These are phyloP conservation scores for Verticillium isaacii DNA, from an alignment of 2,329 filamentous ascomycete species.

Conservation along the genomic window DNA sequence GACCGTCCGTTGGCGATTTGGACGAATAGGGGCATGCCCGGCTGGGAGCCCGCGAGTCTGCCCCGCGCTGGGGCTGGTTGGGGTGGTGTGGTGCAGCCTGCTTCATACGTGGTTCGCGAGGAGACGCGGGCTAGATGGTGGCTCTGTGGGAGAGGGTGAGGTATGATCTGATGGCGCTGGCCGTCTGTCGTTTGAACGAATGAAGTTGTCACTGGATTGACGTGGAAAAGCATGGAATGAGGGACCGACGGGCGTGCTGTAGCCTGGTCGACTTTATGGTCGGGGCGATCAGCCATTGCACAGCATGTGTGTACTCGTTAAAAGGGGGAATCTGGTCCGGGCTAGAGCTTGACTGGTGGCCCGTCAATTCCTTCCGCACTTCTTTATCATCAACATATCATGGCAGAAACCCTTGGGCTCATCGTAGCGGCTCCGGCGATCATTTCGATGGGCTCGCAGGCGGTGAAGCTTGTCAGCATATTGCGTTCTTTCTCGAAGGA, in stretches of 20 bases:
- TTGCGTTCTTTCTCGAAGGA: background rate
- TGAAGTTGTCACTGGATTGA: too few relatives aligned
- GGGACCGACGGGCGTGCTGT: too few relatives aligned
- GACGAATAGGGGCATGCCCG: background rate
- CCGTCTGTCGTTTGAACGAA: background rate
- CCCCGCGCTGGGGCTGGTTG: background rate
- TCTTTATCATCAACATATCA: background rate
- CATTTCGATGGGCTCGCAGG: background rate
- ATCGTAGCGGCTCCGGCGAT: background rate
- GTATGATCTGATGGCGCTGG: too few relatives aligned
- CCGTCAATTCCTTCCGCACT: too few relatives aligned
- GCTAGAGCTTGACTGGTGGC: too few relatives aligned
- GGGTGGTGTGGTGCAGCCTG: background rate
- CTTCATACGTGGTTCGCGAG: background rate
- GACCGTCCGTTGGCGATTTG: background rate
- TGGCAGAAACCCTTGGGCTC: background rate
- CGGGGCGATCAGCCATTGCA: too few relatives aligned
- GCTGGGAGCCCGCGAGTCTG: background rate
- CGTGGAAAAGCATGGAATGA: too few relatives aligned
- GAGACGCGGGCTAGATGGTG: background rate
- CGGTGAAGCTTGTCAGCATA: background rate
- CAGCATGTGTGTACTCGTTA: too few relatives aligned
- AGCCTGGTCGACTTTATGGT: too few relatives aligned
- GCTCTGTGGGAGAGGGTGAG: too few relatives aligned
- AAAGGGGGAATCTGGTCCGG: too few relatives aligned